Base-by-base conservation (phyloP, 106 monocot genomes). In the Allium sativum region DNA sequence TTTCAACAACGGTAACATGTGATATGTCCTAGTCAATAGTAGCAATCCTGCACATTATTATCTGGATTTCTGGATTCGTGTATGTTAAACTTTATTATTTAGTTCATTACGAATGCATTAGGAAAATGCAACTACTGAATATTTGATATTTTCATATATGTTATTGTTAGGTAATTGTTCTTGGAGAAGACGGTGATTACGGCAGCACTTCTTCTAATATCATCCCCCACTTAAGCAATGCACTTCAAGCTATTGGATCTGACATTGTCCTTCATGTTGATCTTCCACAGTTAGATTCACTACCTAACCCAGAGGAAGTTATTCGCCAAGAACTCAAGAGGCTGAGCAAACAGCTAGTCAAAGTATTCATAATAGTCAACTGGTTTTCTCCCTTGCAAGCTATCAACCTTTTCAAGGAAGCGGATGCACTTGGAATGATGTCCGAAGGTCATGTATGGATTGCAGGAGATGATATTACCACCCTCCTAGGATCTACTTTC, bases 401-500 rank as follows among this genome's bases (percentile, higher is more conserved):
- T 7, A 5, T 13, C 5, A 11, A 56, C 41, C 52, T 73, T 1
- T 73, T 73, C 47, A 40, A 42, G 6, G 42, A 58, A 15, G 73
- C 73, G 12, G 9, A 40, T 0, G 6, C 12, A 18, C 8, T 73
- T 9, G 73, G 66, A 52, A 73, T 73, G 73, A 66, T 67, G 73
- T 58, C 17, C 10, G 48, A 67, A 59, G 73, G 73, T 1, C 58
- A 56, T 21, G 46, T 58, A 7, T 73, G 73, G 73, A 52, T 73
- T n/a, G 57, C 42, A 1, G 57, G 57, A 14, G 48, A 47, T 42
- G 73, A 67, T 52, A 21, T 73, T 12, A 52, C 73, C 9, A 52
- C 59, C 16, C 73, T 73, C 22, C 58, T 73, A 14, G 73, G 52
- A 51, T 73, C 73, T 0, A 67, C 66, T n/a, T 52, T 73, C 47